These are phyloP conservation scores for Arabis alpina DNA, from an alignment of 345 rosid species.

Conservation along the genomic window DNA sequence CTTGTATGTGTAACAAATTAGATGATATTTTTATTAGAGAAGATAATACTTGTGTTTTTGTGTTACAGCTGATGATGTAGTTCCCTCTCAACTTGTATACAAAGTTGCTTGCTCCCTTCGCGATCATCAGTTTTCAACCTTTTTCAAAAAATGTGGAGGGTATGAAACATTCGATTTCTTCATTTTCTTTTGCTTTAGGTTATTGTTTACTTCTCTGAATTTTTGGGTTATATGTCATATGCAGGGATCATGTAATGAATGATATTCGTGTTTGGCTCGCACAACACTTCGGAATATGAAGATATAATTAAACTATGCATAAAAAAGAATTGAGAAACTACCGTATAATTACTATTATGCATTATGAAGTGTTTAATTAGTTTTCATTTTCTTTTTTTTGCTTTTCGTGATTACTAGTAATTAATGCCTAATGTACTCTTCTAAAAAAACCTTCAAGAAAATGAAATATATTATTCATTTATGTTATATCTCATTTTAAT, in stretches of 20 bases:
- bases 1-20: constrained; percentile 41
- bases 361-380: background rate
- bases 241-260: background rate
- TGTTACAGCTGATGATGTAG: constrained; percentile 58
- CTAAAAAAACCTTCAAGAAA: too few species aligned
- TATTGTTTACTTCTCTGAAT: background rate
- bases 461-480: too few species aligned
- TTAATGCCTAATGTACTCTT: too few species aligned
- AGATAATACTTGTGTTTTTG: background rate
- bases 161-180: constrained; percentile 23
- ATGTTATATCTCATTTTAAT: too few species aligned
- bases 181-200: background rate
- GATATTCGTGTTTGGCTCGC: background rate
- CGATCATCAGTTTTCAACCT: constrained; percentile 54
- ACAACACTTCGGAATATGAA: background rate
- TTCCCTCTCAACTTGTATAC: constrained; percentile 57
- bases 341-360: background rate
- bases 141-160: constrained; percentile 65
- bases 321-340: background rate
- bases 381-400: background rate
- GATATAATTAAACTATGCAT: background rate
- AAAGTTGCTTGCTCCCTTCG: constrained; percentile 53
- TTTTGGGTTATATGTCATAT: background rate
- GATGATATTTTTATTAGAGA: background rate
- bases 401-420: too few species aligned